A percentile compares a stretch with the other conserved stretches of the same genome.
phyloP scores from a whole-genome alignment of 768 basidiomycete species.

The Tylopilus cervinicoccineus region DNA sequence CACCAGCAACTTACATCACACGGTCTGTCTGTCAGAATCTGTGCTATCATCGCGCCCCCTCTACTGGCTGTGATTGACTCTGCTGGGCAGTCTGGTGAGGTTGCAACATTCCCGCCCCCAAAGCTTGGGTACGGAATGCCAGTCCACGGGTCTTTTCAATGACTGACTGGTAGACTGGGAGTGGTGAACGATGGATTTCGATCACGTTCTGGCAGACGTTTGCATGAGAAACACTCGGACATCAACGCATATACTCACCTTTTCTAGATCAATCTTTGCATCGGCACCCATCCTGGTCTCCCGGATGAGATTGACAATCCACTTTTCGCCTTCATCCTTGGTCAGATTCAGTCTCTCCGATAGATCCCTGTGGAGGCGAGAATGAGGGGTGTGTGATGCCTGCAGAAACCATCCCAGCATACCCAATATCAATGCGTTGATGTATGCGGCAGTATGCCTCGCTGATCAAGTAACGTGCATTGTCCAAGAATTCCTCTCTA shows the following conservation, averaged over 20 bases:
- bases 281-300: conserved; percentile 96
- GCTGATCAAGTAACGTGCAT: conserved; percentile 92
- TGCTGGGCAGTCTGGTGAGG: conserved; percentile 29
- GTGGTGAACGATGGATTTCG: conserved; percentile 86
- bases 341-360: conserved; percentile 91
- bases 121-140: conserved; percentile 84
- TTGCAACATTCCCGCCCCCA: conserved; percentile 71
- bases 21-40: background rate
- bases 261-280: conserved; percentile 96
- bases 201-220: conserved; percentile 77
- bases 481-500: conserved; percentile 93
- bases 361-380: conserved; percentile 57
- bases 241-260: conserved; percentile 42
- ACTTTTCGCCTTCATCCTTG: conserved; percentile 96
- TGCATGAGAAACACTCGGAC: conserved; percentile 2
- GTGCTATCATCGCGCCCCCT: conserved; percentile 23
- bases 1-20: conserved; percentile 6
- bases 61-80: conserved; percentile 28
- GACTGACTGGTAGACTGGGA: conserved; percentile 88
- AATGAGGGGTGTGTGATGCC: background rate
- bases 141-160: conserved; percentile 95
- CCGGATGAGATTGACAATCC: conserved; percentile 98
- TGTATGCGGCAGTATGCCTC: conserved; percentile 99
- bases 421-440: conserved; percentile 87
- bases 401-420: conserved; percentile 18